Base-by-base conservation (phyloP, 2,329 filamentous ascomycete genomes). In the Verticillium isaacii region DNA sequence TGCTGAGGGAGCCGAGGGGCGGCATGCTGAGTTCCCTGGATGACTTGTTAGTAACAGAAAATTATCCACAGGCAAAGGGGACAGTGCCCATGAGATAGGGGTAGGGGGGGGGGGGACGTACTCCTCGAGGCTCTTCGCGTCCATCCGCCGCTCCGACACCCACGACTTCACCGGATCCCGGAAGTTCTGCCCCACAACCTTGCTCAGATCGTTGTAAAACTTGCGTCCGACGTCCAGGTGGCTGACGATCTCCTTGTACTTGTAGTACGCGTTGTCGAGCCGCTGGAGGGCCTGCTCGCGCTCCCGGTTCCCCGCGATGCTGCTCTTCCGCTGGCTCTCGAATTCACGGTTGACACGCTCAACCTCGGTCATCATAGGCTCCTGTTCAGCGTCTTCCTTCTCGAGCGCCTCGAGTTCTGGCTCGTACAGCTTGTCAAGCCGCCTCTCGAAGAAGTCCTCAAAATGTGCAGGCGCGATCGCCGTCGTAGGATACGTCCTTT, bases 141-240 rank as follows among this genome's bases (percentile, higher is more conserved):
- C 94, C 66, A 89, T 86, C 58, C 93, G 85, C 59, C 95, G 83
- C 71, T 92, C 86, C 32, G 93, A 89, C 0, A 90, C 90, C 82
- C 96, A 98, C 1, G 83, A 85, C 66, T 88, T 88, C 39, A 91
- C 90, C 61, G 81, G 74, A 67, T 97, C 94, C 19, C 93, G 83
- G 73, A 97, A 98, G 11, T 89, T 83, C 41, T 79, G 79, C 0
- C 87, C 89, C 1, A 97, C 91, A 65, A 98, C 93, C 75, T 90
- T 91, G 56, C 90, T 91, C 5, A 99, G 82, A 71, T 98, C 93
- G 68, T 99, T 99, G 79, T 98, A 99, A 73, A 99, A 99, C 73
- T 95, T 97, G 60, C 94, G 83, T 0, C 92, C 95, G 0, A 90
- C 91, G 66, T 98, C 94, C 2, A 97, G 82, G 71, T 98, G 97